Base-by-base conservation (phyloP, 768 basidiomycete species). In the Kwoniella botswanensis region DNA sequence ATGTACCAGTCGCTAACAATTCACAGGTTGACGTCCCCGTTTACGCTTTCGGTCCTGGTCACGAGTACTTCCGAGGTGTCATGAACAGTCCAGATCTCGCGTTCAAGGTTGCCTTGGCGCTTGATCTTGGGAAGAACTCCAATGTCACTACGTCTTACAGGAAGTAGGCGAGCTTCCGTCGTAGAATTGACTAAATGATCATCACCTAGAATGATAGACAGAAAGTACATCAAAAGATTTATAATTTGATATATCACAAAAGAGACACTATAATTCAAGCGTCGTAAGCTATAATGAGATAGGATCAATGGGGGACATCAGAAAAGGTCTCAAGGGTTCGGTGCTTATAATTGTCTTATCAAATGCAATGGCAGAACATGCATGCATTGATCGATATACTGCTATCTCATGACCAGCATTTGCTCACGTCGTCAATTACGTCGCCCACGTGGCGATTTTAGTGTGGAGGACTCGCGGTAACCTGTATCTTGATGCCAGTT, bases 31-130 rank as follows among this genome's bases (percentile, higher is more conserved):
- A 84, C 63, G 83, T 85, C 7, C 76, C 80, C 6, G 76, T 84
- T 24, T 85, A 75, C 74, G 71, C 83, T 21, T 82, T 71, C 67
- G 84, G 84, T 1, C 80, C 83, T 10, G 83, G 82, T 11, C 65
- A 71, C 56, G 82, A 81, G 68, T 44, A 66, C 46, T 85, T 85
- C 82, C 57, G 76, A 13, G 84, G 84, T 11, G 74, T 82, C 0
- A 76, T 79, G 73, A 74, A 76, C 65, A 74, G 67, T 53, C 73
- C 77, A 63, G 81, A 83, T 58, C 78, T 85, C 44, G 80, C 81
- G 61, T 83, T 82, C 76, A 75, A 75, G 43, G 76, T 85, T n/a
- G 83, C 81, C 10, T 54, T 75, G 29, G 84, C 75, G 0, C 73
- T 85, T 22, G 76, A 73, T 63, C 79, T 85, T 21, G 84, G 82